A percentile compares a stretch with the other conserved stretches of the same genome.
Evolutionary conservation across 2,329 filamentous ascomycete species (phyloP).

Genomic region (Stemphylium lycopersici): DNA sequence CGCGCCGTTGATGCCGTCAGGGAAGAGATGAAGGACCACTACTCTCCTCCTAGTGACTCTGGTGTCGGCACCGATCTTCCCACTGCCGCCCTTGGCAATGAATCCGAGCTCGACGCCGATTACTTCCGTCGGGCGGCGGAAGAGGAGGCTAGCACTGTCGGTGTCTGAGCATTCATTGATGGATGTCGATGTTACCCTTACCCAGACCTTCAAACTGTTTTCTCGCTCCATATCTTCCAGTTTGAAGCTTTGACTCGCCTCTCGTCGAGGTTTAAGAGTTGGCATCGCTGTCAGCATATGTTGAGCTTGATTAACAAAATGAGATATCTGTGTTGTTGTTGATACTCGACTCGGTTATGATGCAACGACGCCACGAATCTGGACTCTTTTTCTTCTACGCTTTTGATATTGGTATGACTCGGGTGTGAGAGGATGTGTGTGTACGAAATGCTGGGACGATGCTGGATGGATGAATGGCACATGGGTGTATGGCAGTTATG

Average conservation of each 20-base stretch:
- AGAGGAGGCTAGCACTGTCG: conserved; percentile 48
- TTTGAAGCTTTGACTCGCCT: conserved; percentile 21
- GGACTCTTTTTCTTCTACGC: neutral
- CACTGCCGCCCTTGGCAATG: conserved; percentile 34
- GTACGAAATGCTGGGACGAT: neutral
- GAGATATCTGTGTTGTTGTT: neutral
- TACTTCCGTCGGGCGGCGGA: conserved; percentile 47
- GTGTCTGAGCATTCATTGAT: conserved; percentile 11
- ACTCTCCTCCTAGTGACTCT: conserved; percentile 41
- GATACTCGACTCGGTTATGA: neutral
- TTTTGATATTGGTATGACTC: neutral
- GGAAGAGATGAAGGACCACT: conserved; percentile 37
- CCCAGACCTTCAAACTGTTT: neutral
- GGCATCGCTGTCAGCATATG: conserved; percentile 7
- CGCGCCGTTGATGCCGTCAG: conserved; percentile 40
- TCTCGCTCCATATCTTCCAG: conserved; percentile 9
- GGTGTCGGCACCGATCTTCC: conserved; percentile 48
- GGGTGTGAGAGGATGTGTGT: neutral
- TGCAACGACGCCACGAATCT: neutral
- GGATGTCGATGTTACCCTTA: neutral
- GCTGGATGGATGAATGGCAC: neutral
- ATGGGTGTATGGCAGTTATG: neutral
- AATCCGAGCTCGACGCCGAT: conserved; percentile 38
- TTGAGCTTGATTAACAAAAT: conserved; percentile 2
- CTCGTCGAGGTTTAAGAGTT: conserved; percentile 13